Conservation (phyloP, 2,329 filamentous ascomycete genomes). For the Ophiobolus disseminans region DNA sequence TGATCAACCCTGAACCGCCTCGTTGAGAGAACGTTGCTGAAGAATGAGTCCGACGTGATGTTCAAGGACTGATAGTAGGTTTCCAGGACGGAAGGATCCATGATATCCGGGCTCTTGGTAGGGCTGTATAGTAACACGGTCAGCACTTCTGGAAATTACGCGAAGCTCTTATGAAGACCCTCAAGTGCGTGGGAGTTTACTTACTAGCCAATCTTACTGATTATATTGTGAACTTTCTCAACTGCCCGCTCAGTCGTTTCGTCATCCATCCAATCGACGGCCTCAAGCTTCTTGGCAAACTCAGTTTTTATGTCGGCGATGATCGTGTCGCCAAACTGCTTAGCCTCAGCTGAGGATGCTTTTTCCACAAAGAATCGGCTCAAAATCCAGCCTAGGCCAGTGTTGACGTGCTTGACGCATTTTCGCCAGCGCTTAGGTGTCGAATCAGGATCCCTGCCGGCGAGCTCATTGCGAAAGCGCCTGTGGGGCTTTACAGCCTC, state of each 20-base stretch:
- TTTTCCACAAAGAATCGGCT: slow-evolving; percentile 75
- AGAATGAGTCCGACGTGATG: slow-evolving; percentile 61
- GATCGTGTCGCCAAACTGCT: slow-evolving; percentile 71
- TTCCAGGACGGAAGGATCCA: slow-evolving; percentile 63
- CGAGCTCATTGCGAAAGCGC: slow-evolving; percentile 66
- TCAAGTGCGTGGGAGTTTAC: too few relatives aligned
- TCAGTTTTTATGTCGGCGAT: slow-evolving; percentile 73
- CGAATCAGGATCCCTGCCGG: slow-evolving; percentile 68
- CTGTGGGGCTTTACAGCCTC: slow-evolving; percentile 66
- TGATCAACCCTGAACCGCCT: slow-evolving; percentile 56
- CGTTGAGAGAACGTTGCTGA: slow-evolving; percentile 63
- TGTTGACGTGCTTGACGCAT: slow-evolving; percentile 66
- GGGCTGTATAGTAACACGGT: too few relatives aligned
- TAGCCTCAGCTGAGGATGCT: slow-evolving; percentile 70
- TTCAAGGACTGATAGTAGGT: slow-evolving; percentile 64
- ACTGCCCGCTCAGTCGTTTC: slow-evolving; percentile 66
- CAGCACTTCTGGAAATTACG: too few relatives aligned
- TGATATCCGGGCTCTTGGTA: slow-evolving; percentile 66
- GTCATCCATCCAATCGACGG: slow-evolving; percentile 70
- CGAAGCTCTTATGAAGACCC: too few relatives aligned
- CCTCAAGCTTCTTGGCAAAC: slow-evolving; percentile 67
- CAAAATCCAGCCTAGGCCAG: slow-evolving; percentile 69
- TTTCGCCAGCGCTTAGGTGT: slow-evolving; percentile 70
- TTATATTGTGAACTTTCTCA: slow-evolving; percentile 70
- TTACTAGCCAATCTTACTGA: slow-evolving; percentile 74